Evolutionary conservation across 805 yeast genomes (phyloP), one percentile per base, ranked within the genome.

Genomic region (Candida vartiovaarae): DNA sequence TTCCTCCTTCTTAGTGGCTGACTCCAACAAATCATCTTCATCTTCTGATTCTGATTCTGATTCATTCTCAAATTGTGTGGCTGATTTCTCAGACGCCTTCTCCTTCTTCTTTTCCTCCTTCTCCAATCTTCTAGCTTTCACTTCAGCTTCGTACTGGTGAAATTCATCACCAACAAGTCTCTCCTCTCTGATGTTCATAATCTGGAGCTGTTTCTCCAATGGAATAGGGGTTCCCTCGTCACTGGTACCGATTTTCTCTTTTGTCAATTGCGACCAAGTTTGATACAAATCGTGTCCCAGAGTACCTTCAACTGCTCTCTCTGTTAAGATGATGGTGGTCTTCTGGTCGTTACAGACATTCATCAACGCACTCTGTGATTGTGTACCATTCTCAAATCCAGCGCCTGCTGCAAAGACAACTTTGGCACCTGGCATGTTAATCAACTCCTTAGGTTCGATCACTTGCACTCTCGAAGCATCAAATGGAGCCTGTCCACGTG

Each of bases 331-430:
- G 1, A 90, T 71, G 0, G 95, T 80, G 1, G 85, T 79, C 43
- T 75, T 76, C 27, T 79, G 83, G 50, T 76, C 80, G 9, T 69
- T 69, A 54, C 93, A 82, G 20, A 89, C 63, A 43, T 63, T 72
- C 46, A 60, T 73, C 41, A 76, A 68, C 29, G 68, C 76, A 38
- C 74, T 72, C 32, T 76, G 68, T 0, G 86, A 68, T 24, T 75
- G 65, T 5, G 81, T 75, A 2, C 95, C 96, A 36, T 69, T 72
- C 38, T 76, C 77, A 32, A 84, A 59, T 39, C 79, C 80, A 24
- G 74, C 69, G 9, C 87, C 90, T 1, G 91, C 77, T 20, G 87
- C 83, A 48, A 91, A 80, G 3, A 90, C 82, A 40, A 91, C 80
- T 58, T 85, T 86, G 0, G 95, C 84, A 2, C 88, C 87, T 20